Percentiles rank a stretch among this genome's conserved stretches.
Conservation (phyloP, 2,329 filamentous ascomycete species). For the Talaromyces islandicus region DNA sequence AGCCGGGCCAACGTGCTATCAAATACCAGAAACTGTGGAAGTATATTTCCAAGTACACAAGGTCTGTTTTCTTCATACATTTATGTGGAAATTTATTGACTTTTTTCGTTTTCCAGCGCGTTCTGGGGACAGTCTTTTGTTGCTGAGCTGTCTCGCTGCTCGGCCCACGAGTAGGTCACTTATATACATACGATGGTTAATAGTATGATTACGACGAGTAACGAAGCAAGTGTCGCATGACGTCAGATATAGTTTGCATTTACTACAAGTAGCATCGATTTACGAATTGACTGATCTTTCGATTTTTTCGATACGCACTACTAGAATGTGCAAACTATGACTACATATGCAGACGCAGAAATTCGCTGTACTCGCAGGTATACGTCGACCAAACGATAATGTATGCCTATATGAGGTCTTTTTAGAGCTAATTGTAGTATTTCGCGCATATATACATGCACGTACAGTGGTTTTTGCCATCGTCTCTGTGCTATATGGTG, state of each 20-base stretch:
- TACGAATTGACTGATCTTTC: neutral
- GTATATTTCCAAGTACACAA: conserved; percentile 97
- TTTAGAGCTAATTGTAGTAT: no score
- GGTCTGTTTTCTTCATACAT: conserved; percentile 34
- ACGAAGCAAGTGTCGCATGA: neutral
- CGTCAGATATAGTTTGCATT: neutral
- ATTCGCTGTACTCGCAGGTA: neutral
- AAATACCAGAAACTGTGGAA: conserved; percentile 91
- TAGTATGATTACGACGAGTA: neutral
- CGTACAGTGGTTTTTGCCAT: no score
- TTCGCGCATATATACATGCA: no score
- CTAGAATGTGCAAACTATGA: no score
- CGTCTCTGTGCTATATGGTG: no score
- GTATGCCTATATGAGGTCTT: no score
- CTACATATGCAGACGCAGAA: neutral
- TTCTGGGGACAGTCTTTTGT: conserved; percentile 97
- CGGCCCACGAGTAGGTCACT: conserved; percentile 1
- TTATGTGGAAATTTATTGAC: conserved; percentile 2
- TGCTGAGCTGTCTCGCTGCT: conserved; percentile 63
- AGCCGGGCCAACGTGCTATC: conserved; percentile 72
- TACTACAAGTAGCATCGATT: neutral
- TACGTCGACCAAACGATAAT: no score
- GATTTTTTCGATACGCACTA: neutral
- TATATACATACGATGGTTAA: neutral
- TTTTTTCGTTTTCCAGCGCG: conserved; percentile 50